Evolutionary conservation across 352 stramenopile genomes (phyloP).

Genomic region (Globisporangium lucens): DNA sequence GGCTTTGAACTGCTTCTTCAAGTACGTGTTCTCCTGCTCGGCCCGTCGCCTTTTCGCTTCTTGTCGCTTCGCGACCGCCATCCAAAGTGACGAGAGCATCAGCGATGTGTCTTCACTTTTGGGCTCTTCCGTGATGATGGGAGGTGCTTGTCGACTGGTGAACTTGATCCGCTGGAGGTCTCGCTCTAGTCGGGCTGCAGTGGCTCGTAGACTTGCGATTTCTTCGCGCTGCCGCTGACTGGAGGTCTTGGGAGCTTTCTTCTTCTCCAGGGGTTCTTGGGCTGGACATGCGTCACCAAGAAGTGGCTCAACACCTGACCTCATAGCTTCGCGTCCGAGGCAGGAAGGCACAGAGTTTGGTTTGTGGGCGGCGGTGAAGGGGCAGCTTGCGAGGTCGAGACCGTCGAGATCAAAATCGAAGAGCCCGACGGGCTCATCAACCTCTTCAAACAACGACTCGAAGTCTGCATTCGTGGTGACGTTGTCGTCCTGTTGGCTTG

Average conservation of each 20-base stretch:
- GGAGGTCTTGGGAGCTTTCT: not conserved
- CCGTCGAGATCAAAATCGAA: not conserved
- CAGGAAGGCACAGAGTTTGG: not conserved
- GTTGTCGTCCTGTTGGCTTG: too few species aligned
- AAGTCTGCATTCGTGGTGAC: too few species aligned
- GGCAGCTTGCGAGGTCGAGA: not conserved
- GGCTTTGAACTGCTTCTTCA: not conserved
- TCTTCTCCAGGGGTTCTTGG: not conserved
- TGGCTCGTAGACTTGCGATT: not conserved
- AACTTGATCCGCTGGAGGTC: too few species aligned
- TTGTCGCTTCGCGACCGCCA: conserved; percentile 9
- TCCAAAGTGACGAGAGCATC: too few species aligned
- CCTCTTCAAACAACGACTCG: not conserved
- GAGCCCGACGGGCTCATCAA: not conserved
- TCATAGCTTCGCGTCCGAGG: too few species aligned
- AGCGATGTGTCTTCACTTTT: too few species aligned
- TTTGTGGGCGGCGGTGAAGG: not conserved
- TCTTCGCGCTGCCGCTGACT: conserved; percentile 13
- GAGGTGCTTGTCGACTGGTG: too few species aligned
- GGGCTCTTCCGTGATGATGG: too few species aligned
- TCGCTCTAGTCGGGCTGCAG: not conserved
- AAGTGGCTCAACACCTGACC: too few species aligned
- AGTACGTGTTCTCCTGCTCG: conserved; percentile 7
- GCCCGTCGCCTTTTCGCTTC: conserved; percentile 2
- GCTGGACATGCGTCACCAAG: too few species aligned